Percentiles rank a stretch among this genome's conserved stretches.
Conservation (phyloP, 2,329 filamentous ascomycete genomes). For the Colletotrichum graminicola region DNA sequence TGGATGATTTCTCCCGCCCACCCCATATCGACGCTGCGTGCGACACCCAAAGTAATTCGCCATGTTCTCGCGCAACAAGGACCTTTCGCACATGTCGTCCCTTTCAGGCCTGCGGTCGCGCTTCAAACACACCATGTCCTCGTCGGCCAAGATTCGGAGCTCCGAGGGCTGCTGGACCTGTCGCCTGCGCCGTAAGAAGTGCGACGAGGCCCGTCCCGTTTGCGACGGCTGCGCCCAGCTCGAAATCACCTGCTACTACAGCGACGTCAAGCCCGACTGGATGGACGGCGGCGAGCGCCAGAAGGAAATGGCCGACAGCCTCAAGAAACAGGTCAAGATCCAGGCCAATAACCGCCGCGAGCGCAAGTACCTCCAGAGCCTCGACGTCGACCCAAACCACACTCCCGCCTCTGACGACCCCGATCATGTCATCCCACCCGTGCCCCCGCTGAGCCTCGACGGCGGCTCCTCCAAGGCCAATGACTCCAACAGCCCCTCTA, state of each 20-base stretch:
- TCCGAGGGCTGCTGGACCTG: slow-evolving; percentile 71
- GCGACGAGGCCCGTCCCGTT: slow-evolving; percentile 65
- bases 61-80: slow-evolving; percentile 39
- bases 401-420: slow-evolving; percentile 23
- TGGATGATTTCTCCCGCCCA: slow-evolving; percentile 17
- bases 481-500: slow-evolving; percentile 35
- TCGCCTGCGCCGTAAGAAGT: slow-evolving; percentile 71
- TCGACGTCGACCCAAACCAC: slow-evolving; percentile 44
- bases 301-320: slow-evolving; percentile 44
- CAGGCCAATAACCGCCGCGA: slow-evolving; percentile 52
- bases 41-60: neutral
- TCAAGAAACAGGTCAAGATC: slow-evolving; percentile 46
- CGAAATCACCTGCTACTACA: slow-evolving; percentile 68
- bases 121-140: slow-evolving; percentile 36
- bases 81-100: slow-evolving; percentile 16
- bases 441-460: slow-evolving; percentile 31
- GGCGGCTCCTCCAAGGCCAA: slow-evolving; percentile 31
- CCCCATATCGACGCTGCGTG: neutral
- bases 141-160: slow-evolving; percentile 52
- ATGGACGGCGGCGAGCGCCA: slow-evolving; percentile 59
- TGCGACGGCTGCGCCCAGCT: slow-evolving; percentile 65
- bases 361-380: slow-evolving; percentile 59
- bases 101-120: slow-evolving; percentile 32
- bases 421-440: slow-evolving; percentile 27
- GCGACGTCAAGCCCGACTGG: slow-evolving; percentile 66